These are phyloP conservation scores for Lichtheimia hyalospora DNA, from an alignment of 371 early-diverging fungal species.

Conservation along the genomic window DNA sequence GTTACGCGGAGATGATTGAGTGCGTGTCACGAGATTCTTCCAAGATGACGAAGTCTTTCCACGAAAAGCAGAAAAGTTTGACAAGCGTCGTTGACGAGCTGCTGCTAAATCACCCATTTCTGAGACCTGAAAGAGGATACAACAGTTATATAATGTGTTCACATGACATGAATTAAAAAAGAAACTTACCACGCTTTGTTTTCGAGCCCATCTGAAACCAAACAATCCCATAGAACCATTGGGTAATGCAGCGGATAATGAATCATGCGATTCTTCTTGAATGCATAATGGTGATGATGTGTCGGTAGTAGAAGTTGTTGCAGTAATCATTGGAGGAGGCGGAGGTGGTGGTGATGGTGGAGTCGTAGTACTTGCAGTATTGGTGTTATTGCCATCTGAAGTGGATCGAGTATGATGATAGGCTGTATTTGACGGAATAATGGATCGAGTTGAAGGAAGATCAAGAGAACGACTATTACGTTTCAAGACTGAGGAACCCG, in stretches of 20 bases:
- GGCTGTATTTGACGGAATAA: slow-evolving; percentile 6
- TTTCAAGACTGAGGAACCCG: slow-evolving; percentile 13
- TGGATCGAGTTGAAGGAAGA: slow-evolving; percentile 12
- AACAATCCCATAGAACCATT: slow-evolving; percentile 9
- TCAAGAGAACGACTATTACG: slow-evolving; percentile 41
- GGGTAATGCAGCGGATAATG: slow-evolving; percentile 22
- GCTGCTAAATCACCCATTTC: slow-evolving; percentile 1
- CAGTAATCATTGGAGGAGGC: background rate
- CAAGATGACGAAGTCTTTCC: slow-evolving; percentile 26
- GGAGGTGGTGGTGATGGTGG: background rate
- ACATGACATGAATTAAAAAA: background rate
- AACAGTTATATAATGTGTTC: background rate
- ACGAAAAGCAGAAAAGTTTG: slow-evolving; percentile 33
- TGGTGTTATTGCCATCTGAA: slow-evolving; percentile 16
- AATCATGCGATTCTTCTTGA: slow-evolving; percentile 6
- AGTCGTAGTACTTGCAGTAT: background rate
- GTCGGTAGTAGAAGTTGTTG: background rate
- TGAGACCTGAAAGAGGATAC: background rate
- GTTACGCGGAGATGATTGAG: slow-evolving; percentile 16
- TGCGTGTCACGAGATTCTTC: slow-evolving; percentile 28
- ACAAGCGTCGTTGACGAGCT: slow-evolving; percentile 18
- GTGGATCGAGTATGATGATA: slow-evolving; percentile 24
- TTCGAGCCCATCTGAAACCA: slow-evolving; percentile 11
- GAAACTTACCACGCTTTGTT: slow-evolving; percentile 14
- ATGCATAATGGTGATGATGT: background rate